Percentiles rank a stretch among this genome's conserved stretches.
phyloP scores from a whole-genome alignment of 2,329 filamentous ascomycete species.

The Cyphellophora attinorum region DNA sequence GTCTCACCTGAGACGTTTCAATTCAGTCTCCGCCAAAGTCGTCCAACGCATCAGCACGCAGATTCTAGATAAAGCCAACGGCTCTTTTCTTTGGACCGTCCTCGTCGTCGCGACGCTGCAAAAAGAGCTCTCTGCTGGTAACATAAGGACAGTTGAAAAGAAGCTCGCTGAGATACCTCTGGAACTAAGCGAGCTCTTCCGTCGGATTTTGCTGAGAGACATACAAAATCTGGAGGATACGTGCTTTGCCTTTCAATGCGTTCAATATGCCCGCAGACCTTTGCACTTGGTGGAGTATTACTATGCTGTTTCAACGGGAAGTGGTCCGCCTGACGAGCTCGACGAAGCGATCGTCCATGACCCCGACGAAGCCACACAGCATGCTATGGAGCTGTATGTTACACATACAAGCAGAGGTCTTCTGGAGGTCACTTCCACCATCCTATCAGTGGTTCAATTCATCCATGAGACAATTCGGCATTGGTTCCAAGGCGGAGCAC shows the following conservation, averaged over 20 bases:
- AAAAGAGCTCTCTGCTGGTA: constrained; percentile 23
- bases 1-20: constrained; percentile 17
- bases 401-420: constrained; percentile 23
- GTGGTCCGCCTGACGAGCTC: constrained; percentile 4
- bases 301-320: constrained; percentile 3
- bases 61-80: constrained; percentile 13
- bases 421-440: constrained; percentile 17
- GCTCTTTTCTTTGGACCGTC: constrained; percentile 36
- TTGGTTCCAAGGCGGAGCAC: constrained; percentile 22
- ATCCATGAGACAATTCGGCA: constrained; percentile 28
- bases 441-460: constrained; percentile 22
- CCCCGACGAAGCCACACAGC: constrained; percentile 1
- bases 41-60: constrained; percentile 18
- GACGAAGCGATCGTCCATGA: background rate
- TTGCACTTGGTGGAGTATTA: constrained; percentile 28
- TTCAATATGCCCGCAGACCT: constrained; percentile 40
- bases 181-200: constrained; percentile 11
- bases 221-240: constrained; percentile 5
- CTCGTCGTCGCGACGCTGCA: constrained; percentile 35
- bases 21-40: constrained; percentile 13
- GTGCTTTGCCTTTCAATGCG: constrained; percentile 29
- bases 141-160: constrained; percentile 17
- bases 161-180: constrained; percentile 25
- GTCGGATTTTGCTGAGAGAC: constrained; percentile 10
- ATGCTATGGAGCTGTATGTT: constrained; percentile 12